phyloP scores from a whole-genome alignment of 2,329 filamentous ascomycete species.

The Pseudogymnoascus sp. region DNA sequence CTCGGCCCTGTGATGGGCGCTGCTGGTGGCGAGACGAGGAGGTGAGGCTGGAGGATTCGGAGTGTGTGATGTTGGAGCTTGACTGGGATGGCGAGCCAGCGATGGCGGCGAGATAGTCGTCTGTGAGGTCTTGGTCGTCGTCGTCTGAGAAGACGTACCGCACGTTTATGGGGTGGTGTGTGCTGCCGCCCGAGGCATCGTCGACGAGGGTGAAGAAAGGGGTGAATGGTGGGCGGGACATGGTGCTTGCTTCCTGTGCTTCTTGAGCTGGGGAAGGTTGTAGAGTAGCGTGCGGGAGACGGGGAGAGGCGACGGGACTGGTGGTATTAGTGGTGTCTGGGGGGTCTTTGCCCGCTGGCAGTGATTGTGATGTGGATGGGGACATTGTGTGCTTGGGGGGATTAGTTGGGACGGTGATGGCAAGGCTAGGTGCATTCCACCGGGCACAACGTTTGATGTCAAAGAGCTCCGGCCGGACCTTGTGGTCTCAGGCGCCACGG shows the following conservation, averaged over 20 bases:
- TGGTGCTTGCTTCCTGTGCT: not conserved
- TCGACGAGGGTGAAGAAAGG: conserved; percentile 83
- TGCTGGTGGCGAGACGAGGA: conserved; percentile 19
- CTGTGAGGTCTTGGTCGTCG: conserved; percentile 64
- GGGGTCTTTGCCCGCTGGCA: conserved; percentile 4
- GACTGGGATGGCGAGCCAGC: conserved; percentile 10
- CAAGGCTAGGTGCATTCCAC: not conserved
- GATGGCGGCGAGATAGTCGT: conserved; percentile 48
- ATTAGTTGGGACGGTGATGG: conserved; percentile 1
- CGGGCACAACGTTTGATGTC: conserved; percentile 5
- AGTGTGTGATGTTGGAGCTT: conserved; percentile 37
- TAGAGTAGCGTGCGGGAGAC: not conserved
- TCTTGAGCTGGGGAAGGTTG: not conserved
- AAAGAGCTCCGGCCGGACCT: not conserved
- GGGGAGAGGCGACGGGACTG: not conserved
- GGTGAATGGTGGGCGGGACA: conserved; percentile 45
- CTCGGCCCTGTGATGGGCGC: conserved; percentile 10
- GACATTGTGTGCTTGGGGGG: conserved; percentile 3
- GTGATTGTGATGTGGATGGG: conserved; percentile 4
- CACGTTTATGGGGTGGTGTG: conserved; percentile 68
- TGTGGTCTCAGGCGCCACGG: not conserved
- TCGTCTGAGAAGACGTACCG: conserved; percentile 94
- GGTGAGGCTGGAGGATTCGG: conserved; percentile 27
- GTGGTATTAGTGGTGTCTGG: not conserved
- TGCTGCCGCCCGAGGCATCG: conserved; percentile 63